Evolutionary conservation across 768 basidiomycete genomes (phyloP), one percentile per base, ranked within the genome.

Genomic region (Termitomyces bulborhizus): DNA sequence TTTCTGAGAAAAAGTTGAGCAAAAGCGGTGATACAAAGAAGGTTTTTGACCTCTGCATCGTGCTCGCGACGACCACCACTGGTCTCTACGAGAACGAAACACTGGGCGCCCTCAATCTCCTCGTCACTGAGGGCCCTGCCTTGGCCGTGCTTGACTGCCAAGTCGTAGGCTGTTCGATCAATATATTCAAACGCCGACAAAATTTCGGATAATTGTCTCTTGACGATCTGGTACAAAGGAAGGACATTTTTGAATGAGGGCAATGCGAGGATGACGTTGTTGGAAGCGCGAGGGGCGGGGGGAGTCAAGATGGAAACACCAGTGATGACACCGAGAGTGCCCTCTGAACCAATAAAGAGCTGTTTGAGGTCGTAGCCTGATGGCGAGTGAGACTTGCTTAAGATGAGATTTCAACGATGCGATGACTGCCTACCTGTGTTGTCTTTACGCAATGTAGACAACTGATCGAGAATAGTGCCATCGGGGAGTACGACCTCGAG

Each of bases 101-200:
- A 94, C 65, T 86, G 78, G 27, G 93, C 84, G 51, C 87, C 85
- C 60, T 83, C 78, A 44, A 89, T 77, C 56, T 93, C 89, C 47
- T 86, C 77, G 48, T 87, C 81, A 50, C 81, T 78, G 36, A 96
- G 76, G 12, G 86, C 86, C 49, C 88, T 81, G 21, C 88, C 87
- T 59, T 92, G 86, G 0, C 90, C 87, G 60, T 92, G 88, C 65
- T 87, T 84, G 42, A 90, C 79, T n/a, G 86, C 86, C 54, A 95
- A 75, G 50, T 94, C 83, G 66, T 92, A 92, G 1, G 89, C 82
- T 12, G 85, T 85, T 51, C 90, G 80, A 67, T 99, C 96, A 48
- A 95, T 91, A 70, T 89, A 98, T 71, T 99, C 96, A 70, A 98
- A 98, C 0, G 97, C 96, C 7, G 93, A 95, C 29, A 99, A 81